These are phyloP conservation scores for Pseudonitzschia pungens DNA, from an alignment of 108 stramenopile species.

Conservation along the genomic window DNA sequence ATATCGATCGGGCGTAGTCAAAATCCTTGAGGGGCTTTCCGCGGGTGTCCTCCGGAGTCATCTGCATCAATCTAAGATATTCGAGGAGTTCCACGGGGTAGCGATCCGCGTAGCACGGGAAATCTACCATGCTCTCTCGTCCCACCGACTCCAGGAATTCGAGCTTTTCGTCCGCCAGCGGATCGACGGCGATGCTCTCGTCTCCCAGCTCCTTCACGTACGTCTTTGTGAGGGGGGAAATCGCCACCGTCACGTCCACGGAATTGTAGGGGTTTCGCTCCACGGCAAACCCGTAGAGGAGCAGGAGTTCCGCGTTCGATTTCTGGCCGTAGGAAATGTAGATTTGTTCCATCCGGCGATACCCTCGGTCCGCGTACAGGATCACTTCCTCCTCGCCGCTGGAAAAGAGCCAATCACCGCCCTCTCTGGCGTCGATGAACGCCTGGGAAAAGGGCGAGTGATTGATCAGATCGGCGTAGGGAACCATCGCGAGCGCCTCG, in stretches of 20 bases:
- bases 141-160: conserved; percentile 82
- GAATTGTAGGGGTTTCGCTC: conserved; percentile 97
- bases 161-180: conserved; percentile 84
- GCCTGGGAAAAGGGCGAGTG: conserved; percentile 91
- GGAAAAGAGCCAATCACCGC: conserved; percentile 88
- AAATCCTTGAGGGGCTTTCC: conserved; percentile 74
- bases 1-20: conserved; percentile 84
- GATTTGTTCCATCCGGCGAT: conserved; percentile 93
- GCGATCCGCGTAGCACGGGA: conserved; percentile 94
- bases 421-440: conserved; percentile 80
- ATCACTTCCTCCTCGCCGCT: conserved; percentile 91
- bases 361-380: conserved; percentile 90
- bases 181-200: conserved; percentile 60
- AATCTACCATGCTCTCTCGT: conserved; percentile 78
- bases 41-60: conserved; percentile 89
- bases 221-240: conserved; percentile 67
- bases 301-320: conserved; percentile 91
- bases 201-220: conserved; percentile 62
- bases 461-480: conserved; percentile 96
- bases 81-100: conserved; percentile 94
- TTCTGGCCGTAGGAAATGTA: conserved; percentile 95
- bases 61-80: conserved; percentile 92
- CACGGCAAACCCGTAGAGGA: conserved; percentile 94
- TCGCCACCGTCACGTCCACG: conserved; percentile 90
- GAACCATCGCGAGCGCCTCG: conserved; percentile 88